phyloP scores from a whole-genome alignment of 441 rosid genomes.

The Mallotus japonicus region DNA sequence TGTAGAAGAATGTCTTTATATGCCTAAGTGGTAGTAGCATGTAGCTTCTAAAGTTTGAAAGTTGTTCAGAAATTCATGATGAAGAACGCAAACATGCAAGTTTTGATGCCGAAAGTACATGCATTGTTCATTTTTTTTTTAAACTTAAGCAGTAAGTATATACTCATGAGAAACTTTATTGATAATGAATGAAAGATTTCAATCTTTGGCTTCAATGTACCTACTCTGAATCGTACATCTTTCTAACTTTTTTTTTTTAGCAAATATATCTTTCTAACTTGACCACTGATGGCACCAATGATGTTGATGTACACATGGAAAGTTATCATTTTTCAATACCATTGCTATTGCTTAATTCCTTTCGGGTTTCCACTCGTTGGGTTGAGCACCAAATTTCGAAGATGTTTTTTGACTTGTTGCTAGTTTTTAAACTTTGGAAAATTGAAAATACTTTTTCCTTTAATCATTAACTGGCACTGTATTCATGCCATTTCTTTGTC shows the following conservation, averaged over 20 bases:
- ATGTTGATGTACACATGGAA: not conserved
- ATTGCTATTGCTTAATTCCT: not conserved
- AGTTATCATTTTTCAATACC: not conserved
- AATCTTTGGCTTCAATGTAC: not conserved
- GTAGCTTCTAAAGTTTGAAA: not conserved
- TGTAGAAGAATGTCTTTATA: not conserved
- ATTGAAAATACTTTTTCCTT: not conserved
- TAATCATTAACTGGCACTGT: not conserved
- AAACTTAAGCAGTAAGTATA: not conserved
- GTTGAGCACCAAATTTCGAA: slow-evolving; percentile 1
- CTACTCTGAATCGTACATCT: not conserved
- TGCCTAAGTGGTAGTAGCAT: not conserved
- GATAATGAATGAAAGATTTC: not conserved
- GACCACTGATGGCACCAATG: not conserved
- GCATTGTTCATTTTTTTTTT: not conserved
- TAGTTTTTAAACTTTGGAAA: not conserved
- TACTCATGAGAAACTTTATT: not conserved
- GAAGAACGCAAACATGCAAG: not conserved
- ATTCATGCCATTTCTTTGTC: not conserved
- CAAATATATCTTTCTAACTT: not conserved
- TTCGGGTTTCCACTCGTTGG: not conserved
- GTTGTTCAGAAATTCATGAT: too few relatives aligned
- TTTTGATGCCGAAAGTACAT: not conserved
- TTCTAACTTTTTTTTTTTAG: not conserved
- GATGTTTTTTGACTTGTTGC: slow-evolving; percentile 6